phyloP scores from a whole-genome alignment of 345 rosid species.

The Gossypium raimondii region DNA sequence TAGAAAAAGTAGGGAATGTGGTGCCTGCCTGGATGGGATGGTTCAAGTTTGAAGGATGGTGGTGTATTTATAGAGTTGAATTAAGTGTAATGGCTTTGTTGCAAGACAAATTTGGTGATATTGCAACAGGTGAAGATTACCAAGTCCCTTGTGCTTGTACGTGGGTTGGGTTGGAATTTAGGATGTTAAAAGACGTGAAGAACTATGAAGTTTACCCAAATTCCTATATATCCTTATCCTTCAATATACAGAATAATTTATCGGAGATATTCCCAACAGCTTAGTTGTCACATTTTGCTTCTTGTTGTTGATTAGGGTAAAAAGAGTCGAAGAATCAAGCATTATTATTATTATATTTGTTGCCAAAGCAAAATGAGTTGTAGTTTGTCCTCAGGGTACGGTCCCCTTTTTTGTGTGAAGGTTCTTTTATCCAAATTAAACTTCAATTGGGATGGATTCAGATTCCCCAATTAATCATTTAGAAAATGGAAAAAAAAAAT shows the following conservation, averaged over 20 bases:
- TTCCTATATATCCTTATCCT: not conserved
- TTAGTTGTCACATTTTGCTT: not conserved
- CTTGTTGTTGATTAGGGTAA: not conserved
- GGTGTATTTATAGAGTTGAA: not conserved
- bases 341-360: too few relatives aligned
- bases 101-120: not conserved
- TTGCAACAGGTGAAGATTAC: slow-evolving; percentile 2
- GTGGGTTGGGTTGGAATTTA: not conserved
- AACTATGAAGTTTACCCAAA: too few relatives aligned
- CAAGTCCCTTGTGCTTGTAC: not conserved
- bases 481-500: too few relatives aligned
- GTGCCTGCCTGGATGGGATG: not conserved
- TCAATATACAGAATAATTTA: not conserved
- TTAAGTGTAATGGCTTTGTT: not conserved
- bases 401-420: too few relatives aligned
- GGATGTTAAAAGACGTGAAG: too few relatives aligned
- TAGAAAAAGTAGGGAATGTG: not conserved
- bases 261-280: not conserved
- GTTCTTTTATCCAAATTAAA: too few relatives aligned
- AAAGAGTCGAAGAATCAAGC: not conserved
- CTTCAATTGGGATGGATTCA: too few relatives aligned
- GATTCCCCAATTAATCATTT: too few relatives aligned
- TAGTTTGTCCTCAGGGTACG: too few relatives aligned
- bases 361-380: too few relatives aligned
- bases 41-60: not conserved